Evolutionary conservation across 176 grass and related monocot species (phyloP).

Genomic region (Paspalum notatum): DNA sequence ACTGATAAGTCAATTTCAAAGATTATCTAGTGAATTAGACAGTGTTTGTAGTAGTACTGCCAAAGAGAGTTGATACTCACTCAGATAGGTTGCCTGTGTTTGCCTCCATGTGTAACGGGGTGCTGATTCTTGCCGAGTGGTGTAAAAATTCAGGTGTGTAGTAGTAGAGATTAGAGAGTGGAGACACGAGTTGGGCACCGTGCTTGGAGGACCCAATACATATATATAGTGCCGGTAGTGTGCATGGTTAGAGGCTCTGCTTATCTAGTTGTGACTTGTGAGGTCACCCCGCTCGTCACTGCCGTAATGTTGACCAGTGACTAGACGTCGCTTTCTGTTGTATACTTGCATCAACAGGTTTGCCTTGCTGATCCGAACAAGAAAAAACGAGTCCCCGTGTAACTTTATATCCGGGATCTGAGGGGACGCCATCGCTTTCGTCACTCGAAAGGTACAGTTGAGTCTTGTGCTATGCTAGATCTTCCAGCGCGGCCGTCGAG

Average conservation of each 20-base stretch:
- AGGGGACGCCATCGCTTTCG: background rate
- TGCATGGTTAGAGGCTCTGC: background rate
- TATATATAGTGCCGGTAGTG: background rate
- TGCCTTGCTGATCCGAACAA: background rate
- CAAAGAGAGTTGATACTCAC: conserved; percentile 3
- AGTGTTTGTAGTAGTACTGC: background rate
- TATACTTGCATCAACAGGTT: background rate
- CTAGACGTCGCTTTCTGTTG: background rate
- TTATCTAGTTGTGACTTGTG: background rate
- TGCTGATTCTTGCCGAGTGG: background rate
- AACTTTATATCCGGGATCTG: too few relatives aligned
- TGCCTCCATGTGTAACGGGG: background rate
- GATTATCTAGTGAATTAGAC: background rate
- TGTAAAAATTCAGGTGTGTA: background rate
- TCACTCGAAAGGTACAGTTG: too few relatives aligned
- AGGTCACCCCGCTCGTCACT: background rate
- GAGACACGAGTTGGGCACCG: background rate
- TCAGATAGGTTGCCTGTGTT: background rate
- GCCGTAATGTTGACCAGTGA: background rate
- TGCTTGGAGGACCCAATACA: background rate
- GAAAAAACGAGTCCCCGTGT: background rate
- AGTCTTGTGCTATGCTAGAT: background rate
- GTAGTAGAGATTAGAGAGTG: background rate
- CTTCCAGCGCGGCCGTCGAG: background rate
- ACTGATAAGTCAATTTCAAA: too few relatives aligned